Conservation (phyloP, 805 yeast genomes). For the Metschnikowia arizonensis region DNA sequence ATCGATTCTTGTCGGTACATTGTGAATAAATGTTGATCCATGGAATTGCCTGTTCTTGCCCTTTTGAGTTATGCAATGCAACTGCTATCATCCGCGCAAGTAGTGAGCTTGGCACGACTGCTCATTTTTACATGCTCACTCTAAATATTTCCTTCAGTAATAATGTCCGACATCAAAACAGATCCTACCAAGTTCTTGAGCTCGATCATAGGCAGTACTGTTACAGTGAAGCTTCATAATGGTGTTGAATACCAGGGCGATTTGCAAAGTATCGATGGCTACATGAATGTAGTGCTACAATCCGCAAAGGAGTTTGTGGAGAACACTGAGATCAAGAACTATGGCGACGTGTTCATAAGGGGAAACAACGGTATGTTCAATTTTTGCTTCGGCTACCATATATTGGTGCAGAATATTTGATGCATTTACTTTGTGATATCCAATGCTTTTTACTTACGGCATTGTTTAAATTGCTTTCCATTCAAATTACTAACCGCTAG, state of each 20-base stretch:
- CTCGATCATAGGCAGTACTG: conserved; percentile 73
- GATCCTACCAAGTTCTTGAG: conserved; percentile 78
- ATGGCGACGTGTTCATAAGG: conserved; percentile 80
- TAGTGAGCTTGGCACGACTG: conserved; percentile 6
- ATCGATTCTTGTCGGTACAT: too few species aligned
- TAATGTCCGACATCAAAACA: conserved; percentile 26
- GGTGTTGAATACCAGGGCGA: conserved; percentile 73
- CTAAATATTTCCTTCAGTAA: not conserved
- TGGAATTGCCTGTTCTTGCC: too few species aligned
- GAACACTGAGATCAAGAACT: conserved; percentile 43
- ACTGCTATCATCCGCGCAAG: not conserved
- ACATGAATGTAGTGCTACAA: conserved; percentile 89
- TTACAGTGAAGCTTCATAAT: conserved; percentile 77
- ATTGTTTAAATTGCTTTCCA: too few species aligned
- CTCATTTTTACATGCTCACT: conserved; percentile 4
- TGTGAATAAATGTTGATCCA: too few species aligned
- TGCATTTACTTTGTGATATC: too few species aligned
- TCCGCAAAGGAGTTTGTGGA: conserved; percentile 63
- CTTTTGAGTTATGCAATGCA: not conserved
- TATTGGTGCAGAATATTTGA: too few species aligned
- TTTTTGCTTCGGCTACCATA: too few species aligned
- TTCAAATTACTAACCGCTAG: conserved; percentile 30
- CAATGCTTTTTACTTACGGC: too few species aligned
- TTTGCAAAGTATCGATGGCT: conserved; percentile 87
- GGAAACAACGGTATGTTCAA: conserved; percentile 72